Base-by-base conservation (phyloP, 2,329 filamentous ascomycete genomes). In the Aspergillus floridensis region DNA sequence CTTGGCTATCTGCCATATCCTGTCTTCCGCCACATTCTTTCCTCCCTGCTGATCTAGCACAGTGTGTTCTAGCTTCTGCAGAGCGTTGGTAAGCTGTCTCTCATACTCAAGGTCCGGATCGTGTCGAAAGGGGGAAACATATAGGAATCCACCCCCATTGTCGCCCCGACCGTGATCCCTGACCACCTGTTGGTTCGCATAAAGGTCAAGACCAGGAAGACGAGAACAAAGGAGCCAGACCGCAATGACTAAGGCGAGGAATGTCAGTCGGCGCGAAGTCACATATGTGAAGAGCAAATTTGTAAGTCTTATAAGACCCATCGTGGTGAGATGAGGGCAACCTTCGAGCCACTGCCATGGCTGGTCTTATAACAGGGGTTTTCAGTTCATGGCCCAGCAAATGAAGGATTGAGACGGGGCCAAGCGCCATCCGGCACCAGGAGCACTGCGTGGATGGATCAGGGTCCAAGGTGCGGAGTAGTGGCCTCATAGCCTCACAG, bases 1-100 rank as follows among this genome's bases (percentile, higher is more conserved):
- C 38, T 59, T 61, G 51, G 57, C 59, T 21, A 74, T 71, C 61
- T 74, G 72, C 72, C 72, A 74, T 46, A 74, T 59, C 4, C 61
- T 67, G 6, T 71, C 59, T 5, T 62, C 53, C 4, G 63, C 58
- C 3, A 56, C 47, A 21, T 55, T 54, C 10, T 65, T 47, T 1
- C 56, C 53, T 14, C 58, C 59, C 26, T 60, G 57, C 11, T 61
- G 53, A 14, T 54, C 24, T 4, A 65, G 35, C n/a, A 63, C 59
- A 4, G 53, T 19, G 0, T 53, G 19, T 31, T 74, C 72, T 11
- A 74, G 61, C 2, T 58, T 31, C 24, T 60, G 63, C 46, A 75
- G 57, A 2, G 68, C 70, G 49, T 65, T 32, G 0, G 64, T 66
- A 4, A 73, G 35, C 7, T 53, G 55, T 10, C 46, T 51, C 58